Percentiles rank a stretch among this genome's conserved stretches.
phyloP scores from a whole-genome alignment of 1,284 basidiomycete species.

The Earliella scabrosa region DNA sequence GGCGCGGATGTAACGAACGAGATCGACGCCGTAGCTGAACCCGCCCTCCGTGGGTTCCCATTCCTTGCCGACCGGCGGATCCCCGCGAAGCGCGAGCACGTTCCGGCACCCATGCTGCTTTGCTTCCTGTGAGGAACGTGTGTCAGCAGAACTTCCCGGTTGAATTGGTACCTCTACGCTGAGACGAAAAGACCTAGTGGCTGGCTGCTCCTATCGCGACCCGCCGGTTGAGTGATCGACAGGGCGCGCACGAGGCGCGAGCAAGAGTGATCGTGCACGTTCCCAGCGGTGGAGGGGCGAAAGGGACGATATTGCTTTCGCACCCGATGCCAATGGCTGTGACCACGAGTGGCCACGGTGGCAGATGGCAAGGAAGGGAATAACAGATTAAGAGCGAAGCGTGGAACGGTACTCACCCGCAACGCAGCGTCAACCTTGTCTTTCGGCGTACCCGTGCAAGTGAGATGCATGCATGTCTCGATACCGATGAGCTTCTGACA shows the following conservation, averaged over 20 bases:
- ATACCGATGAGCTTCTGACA: slow-evolving; percentile 92
- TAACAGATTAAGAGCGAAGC: too few relatives aligned
- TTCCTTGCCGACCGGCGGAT: slow-evolving; percentile 87
- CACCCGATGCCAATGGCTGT: too few relatives aligned
- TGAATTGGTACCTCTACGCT: neutral
- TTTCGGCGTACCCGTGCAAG: slow-evolving; percentile 97
- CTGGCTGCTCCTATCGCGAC: too few relatives aligned
- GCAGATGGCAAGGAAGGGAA: slow-evolving; percentile 7
- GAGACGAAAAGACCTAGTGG: slow-evolving; percentile 13
- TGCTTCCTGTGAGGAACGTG: slow-evolving; percentile 66
- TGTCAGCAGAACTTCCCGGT: neutral
- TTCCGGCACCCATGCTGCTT: slow-evolving; percentile 93
- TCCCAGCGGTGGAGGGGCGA: too few relatives aligned
- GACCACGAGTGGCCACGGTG: too few relatives aligned
- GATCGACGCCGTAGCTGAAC: slow-evolving; percentile 89
- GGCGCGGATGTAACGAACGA: slow-evolving; percentile 84
- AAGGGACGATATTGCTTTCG: too few relatives aligned
- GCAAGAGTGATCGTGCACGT: too few relatives aligned
- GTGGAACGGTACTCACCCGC: slow-evolving; percentile 53
- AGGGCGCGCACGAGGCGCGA: too few relatives aligned
- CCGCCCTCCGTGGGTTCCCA: slow-evolving; percentile 92
- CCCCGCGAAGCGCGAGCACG: slow-evolving; percentile 93
- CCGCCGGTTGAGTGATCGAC: too few relatives aligned
- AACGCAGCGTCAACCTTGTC: slow-evolving; percentile 94
- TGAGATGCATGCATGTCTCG: slow-evolving; percentile 98